Evolutionary conservation across 257 asterid species (phyloP).

Genomic region (Vinca minor): DNA sequence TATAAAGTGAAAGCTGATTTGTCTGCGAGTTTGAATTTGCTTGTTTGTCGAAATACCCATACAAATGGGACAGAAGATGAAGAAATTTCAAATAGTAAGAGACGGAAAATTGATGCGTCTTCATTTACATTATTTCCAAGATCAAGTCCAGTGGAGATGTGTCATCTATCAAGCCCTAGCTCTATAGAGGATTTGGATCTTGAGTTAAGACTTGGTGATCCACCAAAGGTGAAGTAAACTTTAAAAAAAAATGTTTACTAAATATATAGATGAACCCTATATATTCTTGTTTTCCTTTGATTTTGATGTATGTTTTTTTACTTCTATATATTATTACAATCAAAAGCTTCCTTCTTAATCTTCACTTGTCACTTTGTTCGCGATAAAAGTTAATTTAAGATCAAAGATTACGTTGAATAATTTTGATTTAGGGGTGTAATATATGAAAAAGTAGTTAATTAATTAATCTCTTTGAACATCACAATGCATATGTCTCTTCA

Average conservation of each 20-base stretch:
- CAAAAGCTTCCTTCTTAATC: neutral
- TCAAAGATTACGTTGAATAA: neutral
- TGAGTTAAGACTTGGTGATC: slow-evolving; percentile 81
- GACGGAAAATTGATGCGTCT: slow-evolving; percentile 40
- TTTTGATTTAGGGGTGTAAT: neutral
- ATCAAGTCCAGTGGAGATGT: slow-evolving; percentile 29
- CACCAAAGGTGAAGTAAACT: slow-evolving; percentile 62
- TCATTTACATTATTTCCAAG: slow-evolving; percentile 27
- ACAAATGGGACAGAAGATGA: slow-evolving; percentile 16
- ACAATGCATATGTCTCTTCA: too few species aligned
- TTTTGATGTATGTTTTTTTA: neutral
- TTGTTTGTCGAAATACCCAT: slow-evolving; percentile 19
- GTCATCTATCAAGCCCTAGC: slow-evolving; percentile 24
- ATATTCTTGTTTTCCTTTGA: slow-evolving; percentile 7
- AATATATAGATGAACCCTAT: neutral
- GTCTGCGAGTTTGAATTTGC: slow-evolving; percentile 24
- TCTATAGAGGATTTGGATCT: slow-evolving; percentile 64
- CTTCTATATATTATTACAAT: neutral
- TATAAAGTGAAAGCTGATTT: slow-evolving; percentile 35
- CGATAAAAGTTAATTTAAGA: neutral
- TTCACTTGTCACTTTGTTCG: neutral
- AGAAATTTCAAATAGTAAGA: slow-evolving; percentile 45
- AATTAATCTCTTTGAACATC: too few species aligned
- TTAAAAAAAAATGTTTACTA: slow-evolving; percentile 1
- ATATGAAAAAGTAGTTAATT: too few species aligned